These are phyloP conservation scores for Auriscalpium microsporum DNA, from an alignment of 768 basidiomycete genomes.

Conservation along the genomic window DNA sequence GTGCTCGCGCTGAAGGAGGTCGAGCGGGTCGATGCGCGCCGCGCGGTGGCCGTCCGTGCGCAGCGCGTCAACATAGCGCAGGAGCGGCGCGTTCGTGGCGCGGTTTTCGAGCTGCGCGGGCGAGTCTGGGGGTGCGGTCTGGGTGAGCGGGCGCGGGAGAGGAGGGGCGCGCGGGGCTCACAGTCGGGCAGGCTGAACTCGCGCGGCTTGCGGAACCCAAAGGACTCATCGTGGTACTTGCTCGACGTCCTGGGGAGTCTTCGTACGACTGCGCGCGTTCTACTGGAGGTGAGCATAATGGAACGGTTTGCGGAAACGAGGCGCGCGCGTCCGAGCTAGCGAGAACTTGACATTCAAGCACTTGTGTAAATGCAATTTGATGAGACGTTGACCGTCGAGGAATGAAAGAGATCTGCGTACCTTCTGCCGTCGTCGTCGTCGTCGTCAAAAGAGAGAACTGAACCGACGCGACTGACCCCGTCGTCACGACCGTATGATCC, in stretches of 20 bases:
- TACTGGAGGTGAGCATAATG: no score
- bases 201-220: constrained; percentile 62
- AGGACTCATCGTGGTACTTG: constrained; percentile 70
- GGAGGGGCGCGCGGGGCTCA: constrained; percentile 25
- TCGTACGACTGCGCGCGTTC: no score
- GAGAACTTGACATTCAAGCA: no score
- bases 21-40: constrained; percentile 80
- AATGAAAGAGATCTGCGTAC: no score
- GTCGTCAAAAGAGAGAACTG: no score
- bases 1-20: constrained; percentile 76
- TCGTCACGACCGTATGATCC: no score
- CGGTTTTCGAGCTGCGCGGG: constrained; percentile 56
- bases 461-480: no score
- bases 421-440: no score
- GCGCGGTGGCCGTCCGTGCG: constrained; percentile 82
- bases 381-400: no score
- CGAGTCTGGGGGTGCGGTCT: not conserved
- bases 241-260: constrained; percentile 3
- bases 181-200: constrained; percentile 65
- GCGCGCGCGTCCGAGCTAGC: no score
- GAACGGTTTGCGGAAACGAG: no score
- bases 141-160: not conserved
- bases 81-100: constrained; percentile 60
- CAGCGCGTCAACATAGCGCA: constrained; percentile 85
- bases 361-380: no score